These are phyloP conservation scores for Fusarium pseudonygamai DNA, from an alignment of 2,329 filamentous ascomycete genomes.

Conservation along the genomic window DNA sequence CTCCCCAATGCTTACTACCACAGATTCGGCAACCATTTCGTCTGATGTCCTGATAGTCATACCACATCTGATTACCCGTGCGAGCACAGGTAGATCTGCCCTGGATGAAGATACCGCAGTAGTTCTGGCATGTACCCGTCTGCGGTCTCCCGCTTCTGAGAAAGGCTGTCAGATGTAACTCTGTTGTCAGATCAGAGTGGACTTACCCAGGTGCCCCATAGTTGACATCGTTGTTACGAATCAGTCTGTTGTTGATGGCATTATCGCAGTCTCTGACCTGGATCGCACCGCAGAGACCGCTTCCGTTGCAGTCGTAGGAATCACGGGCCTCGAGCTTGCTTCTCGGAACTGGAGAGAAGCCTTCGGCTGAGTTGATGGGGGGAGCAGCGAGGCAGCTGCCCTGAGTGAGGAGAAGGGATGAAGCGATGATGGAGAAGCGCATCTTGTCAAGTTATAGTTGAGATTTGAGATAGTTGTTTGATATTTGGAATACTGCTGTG, in stretches of 20 bases:
- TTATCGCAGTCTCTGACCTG: not conserved
- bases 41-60: not conserved
- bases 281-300: not conserved
- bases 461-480: not conserved
- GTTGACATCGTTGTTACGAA: not conserved
- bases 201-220: not conserved
- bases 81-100: not conserved
- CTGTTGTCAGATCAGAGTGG: accelerated
- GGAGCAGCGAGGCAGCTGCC: not conserved
- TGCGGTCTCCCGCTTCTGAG: not conserved
- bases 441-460: not conserved
- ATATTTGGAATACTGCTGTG: not conserved
- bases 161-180: not conserved
- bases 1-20: not conserved
- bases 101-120: not conserved
- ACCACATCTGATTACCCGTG: not conserved
- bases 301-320: not conserved
- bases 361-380: not conserved
- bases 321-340: not conserved
- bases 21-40: not conserved
- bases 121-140: not conserved
- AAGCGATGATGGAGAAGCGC: not conserved
- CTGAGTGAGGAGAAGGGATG: not conserved
- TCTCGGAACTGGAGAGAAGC: not conserved
- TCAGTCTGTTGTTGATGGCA: not conserved